Evolutionary conservation across 768 basidiomycete species (phyloP), one percentile per base, ranked within the genome.

Genomic region (Trametes punicea): DNA sequence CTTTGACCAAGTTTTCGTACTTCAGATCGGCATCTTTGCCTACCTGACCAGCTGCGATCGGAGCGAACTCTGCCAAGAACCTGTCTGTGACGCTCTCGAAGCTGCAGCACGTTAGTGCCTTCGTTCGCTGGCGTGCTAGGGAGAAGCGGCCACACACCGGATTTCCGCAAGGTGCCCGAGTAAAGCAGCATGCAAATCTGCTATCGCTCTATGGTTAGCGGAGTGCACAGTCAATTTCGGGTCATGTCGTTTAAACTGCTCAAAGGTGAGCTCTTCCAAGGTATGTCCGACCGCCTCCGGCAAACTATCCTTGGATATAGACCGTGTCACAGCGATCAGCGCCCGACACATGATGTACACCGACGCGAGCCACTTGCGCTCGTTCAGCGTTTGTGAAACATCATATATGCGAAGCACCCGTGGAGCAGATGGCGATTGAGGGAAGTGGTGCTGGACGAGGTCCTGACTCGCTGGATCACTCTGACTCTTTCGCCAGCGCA

Each of bases 31-130:
- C 73, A 60, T 95, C 94, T 65, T 90, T 93, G 0, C 84, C 77
- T 4, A 92, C 82, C 54, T 89, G 87, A 1, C 84, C 86, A n/a
- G 79, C 77, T 15, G 84, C 80, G 7, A 93, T 77, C 26, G 90
- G 90, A 5, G 75, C 76, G 30, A 98, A 75, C 64, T 95, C 94
- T 1, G 79, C 78, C 47, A 94, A 71, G 69, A 95, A 98, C 0
- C 92, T 83, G 71, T 97, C 93, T 3, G 91, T 93, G n/a, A 98
- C 90, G 56, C 87, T 94, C 62, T 88, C 77, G 63, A 98, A 98
- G 49, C 93, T 92, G 54, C 6, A 25, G 15, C 38, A 10, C 11
- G 8, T 44, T 21, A 46, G 25, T 18, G 2, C 23, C 31, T 26
- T 6, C 6, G 8, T 33, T 1, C 31, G 3, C 25, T 16, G 30